Evolutionary conservation across 129 eudicot species (phyloP).

Genomic region (Sambucus nigra): DNA sequence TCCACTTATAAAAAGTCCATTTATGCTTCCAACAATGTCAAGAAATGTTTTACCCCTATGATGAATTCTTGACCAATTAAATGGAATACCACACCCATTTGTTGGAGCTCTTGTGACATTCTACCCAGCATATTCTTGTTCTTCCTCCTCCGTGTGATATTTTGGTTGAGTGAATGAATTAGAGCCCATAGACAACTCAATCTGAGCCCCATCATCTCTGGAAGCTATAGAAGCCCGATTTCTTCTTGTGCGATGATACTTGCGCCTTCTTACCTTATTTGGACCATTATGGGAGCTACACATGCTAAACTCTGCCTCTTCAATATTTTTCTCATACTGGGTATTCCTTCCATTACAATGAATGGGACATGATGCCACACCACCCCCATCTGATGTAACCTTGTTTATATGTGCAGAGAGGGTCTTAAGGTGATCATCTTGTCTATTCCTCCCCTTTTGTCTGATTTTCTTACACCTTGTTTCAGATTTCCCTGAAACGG

Average conservation of each 20-base stretch:
- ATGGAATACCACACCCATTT: slow-evolving; percentile 88
- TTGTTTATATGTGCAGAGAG: slow-evolving; percentile 49
- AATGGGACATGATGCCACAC: slow-evolving; percentile 47
- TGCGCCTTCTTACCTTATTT: slow-evolving; percentile 59
- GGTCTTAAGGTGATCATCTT: slow-evolving; percentile 35
- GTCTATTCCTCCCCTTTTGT: slow-evolving; percentile 28
- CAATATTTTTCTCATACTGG: slow-evolving; percentile 9
- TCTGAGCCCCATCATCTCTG: slow-evolving; percentile 29
- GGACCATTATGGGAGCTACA: slow-evolving; percentile 31
- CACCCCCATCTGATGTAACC: slow-evolving; percentile 36
- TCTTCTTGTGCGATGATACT: slow-evolving; percentile 58
- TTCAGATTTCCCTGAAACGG: slow-evolving; percentile 34
- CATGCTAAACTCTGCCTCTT: slow-evolving; percentile 30
- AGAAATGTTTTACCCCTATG: slow-evolving; percentile 70
- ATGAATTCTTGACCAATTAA: slow-evolving; percentile 97
- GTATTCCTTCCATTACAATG: slow-evolving; percentile 18
- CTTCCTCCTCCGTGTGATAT: slow-evolving; percentile 19
- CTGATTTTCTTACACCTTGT: slow-evolving; percentile 18
- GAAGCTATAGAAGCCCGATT: slow-evolving; percentile 33
- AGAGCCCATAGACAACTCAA: slow-evolving; percentile 71
- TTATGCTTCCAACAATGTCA: slow-evolving; percentile 84
- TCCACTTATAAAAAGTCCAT: too few species aligned
- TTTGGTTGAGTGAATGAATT: slow-evolving; percentile 47
- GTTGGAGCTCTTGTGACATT: slow-evolving; percentile 50
- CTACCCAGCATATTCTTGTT: slow-evolving; percentile 32